phyloP scores from a whole-genome alignment of 371 early-diverging fungal genomes.

The Mortierella sp. region DNA sequence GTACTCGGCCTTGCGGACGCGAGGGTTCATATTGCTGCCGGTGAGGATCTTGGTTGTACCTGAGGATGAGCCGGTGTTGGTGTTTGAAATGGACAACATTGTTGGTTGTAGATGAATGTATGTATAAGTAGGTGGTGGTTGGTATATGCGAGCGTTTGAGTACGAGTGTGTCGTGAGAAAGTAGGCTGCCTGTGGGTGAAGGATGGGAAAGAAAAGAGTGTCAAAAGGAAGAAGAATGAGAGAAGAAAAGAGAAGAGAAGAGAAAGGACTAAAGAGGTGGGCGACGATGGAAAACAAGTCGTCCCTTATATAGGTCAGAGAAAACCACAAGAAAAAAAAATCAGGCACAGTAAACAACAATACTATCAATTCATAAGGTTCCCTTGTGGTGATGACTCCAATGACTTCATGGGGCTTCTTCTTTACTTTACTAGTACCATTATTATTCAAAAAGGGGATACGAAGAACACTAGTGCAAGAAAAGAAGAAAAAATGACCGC shows the following conservation, averaged over 20 bases:
- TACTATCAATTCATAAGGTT: background rate
- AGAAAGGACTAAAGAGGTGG: background rate
- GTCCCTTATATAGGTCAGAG: background rate
- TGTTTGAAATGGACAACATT: background rate
- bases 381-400: background rate
- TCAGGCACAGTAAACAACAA: background rate
- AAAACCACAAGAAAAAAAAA: background rate
- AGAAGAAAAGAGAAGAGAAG: background rate
- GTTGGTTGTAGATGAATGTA: background rate
- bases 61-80: background rate
- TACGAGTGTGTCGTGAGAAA: background rate
- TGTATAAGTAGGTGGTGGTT: background rate
- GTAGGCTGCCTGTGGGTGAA: too few species aligned
- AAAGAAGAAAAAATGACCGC: background rate
- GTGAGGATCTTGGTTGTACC: constrained; percentile 69
- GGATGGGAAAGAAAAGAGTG: background rate
- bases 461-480: background rate
- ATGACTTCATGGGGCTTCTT: constrained; percentile 12
- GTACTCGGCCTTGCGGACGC: constrained; percentile 87
- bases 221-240: background rate
- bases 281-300: background rate
- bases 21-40: constrained; percentile 80
- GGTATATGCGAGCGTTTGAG: background rate
- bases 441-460: background rate
- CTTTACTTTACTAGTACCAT: background rate